A percentile compares a stretch with the other conserved stretches of the same genome.
These are phyloP conservation scores for Mucor plumbeus DNA, from an alignment of 371 early-diverging fungal genomes.

Conservation along the genomic window DNA sequence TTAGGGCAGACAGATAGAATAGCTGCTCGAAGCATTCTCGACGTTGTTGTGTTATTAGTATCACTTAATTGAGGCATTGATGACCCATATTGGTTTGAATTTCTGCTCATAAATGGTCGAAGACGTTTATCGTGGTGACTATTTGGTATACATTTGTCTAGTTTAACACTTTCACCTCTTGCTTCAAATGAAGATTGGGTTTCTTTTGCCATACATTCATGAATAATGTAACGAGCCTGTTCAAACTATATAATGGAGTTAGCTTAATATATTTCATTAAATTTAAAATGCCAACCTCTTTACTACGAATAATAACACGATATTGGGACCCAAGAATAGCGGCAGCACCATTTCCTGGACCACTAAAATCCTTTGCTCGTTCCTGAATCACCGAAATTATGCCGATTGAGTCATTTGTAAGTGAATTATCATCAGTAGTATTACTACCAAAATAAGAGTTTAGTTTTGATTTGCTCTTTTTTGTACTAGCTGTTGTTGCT, in stretches of 20 bases:
- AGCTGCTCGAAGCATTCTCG: slow-evolving; percentile 41
- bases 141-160: slow-evolving; percentile 18
- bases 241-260: slow-evolving; percentile 2
- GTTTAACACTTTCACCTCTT: slow-evolving; percentile 21
- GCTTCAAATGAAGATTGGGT: slow-evolving; percentile 33
- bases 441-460: slow-evolving; percentile 6
- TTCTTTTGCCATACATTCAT: slow-evolving; percentile 37
- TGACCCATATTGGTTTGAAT: not conserved
- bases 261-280: not conserved
- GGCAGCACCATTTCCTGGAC: slow-evolving; percentile 24
- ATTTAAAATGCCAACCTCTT: slow-evolving; percentile 23
- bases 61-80: slow-evolving; percentile 3
- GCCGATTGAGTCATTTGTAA: slow-evolving; percentile 14
- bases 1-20: slow-evolving; percentile 34
- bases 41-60: slow-evolving; percentile 17
- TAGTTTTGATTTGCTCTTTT: slow-evolving; percentile 7
- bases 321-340: slow-evolving; percentile 34
- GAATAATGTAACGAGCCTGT: slow-evolving; percentile 30
- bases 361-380: slow-evolving; percentile 32
- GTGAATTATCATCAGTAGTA: not conserved
- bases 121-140: slow-evolving; percentile 19
- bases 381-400: slow-evolving; percentile 51
- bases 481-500: not conserved
- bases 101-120: slow-evolving; percentile 23
- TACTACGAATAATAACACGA: slow-evolving; percentile 46